Evolutionary conservation across 176 grass and related monocot species (phyloP).

Genomic region (Avena insularis): DNA sequence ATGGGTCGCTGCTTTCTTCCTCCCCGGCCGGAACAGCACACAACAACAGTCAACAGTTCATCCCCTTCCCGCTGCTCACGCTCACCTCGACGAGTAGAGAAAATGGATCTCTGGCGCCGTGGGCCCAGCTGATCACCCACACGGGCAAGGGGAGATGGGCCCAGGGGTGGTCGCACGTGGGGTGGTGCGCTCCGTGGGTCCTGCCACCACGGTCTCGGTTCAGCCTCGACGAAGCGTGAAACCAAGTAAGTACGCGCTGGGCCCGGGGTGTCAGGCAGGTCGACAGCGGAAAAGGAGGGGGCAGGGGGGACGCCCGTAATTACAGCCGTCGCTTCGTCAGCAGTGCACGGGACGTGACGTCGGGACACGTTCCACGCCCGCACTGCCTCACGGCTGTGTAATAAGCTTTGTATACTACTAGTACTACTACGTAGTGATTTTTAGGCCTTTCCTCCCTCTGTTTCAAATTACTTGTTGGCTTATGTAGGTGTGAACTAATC

Average conservation of each 20-base stretch:
- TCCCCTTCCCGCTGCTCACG: neutral
- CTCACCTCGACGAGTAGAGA: neutral
- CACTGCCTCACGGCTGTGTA: neutral
- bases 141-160: neutral
- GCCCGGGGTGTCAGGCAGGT: slow-evolving; percentile 2
- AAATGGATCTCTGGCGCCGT: neutral
- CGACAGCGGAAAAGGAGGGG: neutral
- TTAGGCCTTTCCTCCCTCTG: too few species aligned
- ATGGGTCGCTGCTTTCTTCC: neutral
- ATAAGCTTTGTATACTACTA: too few species aligned
- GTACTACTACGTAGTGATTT: too few species aligned
- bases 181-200: neutral
- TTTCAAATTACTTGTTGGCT: too few species aligned
- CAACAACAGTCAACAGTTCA: slow-evolving; percentile 24
- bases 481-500: too few species aligned
- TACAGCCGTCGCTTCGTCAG: slow-evolving; percentile 60
- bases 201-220: neutral
- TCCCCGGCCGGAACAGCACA: slow-evolving; percentile 1
- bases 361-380: slow-evolving; percentile 30
- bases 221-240: neutral
- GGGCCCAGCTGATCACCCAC: slow-evolving; percentile 22
- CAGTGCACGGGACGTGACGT: slow-evolving; percentile 47
- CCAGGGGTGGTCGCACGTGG: slow-evolving; percentile 45
- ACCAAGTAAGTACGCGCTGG: neutral
- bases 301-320: slow-evolving; percentile 48